Base-by-base conservation (phyloP, 202 grass and related monocot species). In the Eragrostis tef region DNA sequence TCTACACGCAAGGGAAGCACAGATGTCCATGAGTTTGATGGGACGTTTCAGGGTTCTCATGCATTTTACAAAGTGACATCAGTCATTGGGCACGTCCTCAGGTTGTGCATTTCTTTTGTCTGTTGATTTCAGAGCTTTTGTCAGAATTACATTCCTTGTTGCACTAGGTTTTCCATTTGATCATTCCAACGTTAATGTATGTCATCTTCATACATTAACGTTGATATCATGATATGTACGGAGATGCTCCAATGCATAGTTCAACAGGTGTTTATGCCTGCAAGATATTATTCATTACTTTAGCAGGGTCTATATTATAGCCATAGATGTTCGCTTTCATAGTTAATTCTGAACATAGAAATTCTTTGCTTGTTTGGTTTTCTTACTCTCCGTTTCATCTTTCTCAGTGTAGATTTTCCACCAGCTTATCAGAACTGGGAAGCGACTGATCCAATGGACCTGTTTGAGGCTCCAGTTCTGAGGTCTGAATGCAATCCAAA, bases 401-500 rank as follows among this genome's bases (percentile, higher is more conserved):
- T 83, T 70, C 82, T 68, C 83, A 98, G 92, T 83, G 79, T 98
- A 78, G 95, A 98, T 85, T 98, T 98, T 71, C 90, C 95, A 79
- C 90, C 92, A 70, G 79, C 92, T 62, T 98, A 93, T 87, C 94
- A 97, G 77, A 97, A 90, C 26, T 97, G 94, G 94, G 94, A 97
- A 84, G 75, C 59, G 58, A 94, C 90, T 86, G 92, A 97, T 91
- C 94, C 94, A 48, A 69, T 93, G 68, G 94, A 97, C 56, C 90
- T 97, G 70, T 97, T 97, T 79, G 68, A 80, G 27, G 94, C 92
- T 79, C 92, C 90, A 76, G 88, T 97, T 81, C 83, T 98, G 68
- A 94, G 87, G 85, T 98, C 95, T 56, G 95, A 98, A 93, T 89
- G 88, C 76, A 94, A 98, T 53, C 95, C 95, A 52, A 98, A 98